Conservation (phyloP, 257 asterid genomes). For the Anisodus tanguticus region DNA sequence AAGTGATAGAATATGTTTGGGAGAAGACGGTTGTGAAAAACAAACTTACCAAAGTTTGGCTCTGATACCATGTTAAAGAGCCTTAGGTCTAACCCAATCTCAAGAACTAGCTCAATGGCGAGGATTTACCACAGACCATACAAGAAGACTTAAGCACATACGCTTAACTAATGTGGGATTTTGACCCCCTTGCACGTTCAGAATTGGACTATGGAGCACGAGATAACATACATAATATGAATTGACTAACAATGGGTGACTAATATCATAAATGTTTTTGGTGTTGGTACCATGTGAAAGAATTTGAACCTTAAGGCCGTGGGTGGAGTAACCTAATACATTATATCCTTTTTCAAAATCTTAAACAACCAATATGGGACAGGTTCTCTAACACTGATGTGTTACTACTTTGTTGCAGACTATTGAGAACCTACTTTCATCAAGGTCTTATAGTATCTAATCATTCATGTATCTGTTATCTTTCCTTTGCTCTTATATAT, state of each 20-base stretch:
- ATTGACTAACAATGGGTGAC: not conserved
- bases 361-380: not conserved
- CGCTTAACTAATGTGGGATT: not conserved
- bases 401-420: constrained; percentile 64
- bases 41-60: not conserved
- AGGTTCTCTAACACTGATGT: not conserved
- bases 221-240: too few species aligned
- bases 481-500: not conserved
- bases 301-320: not conserved
- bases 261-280: not conserved
- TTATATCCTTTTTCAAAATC: not conserved
- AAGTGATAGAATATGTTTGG: not conserved
- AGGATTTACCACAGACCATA: constrained; percentile 21
- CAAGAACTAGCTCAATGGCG: not conserved
- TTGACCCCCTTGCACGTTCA: not conserved
- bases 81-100: not conserved
- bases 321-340: constrained; percentile 8
- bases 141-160: not conserved
- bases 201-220: not conserved
- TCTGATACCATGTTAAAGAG: not conserved
- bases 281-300: not conserved
- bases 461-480: not conserved
- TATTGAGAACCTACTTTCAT: constrained; percentile 66
- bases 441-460: not conserved
- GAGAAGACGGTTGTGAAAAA: not conserved